A percentile compares a stretch with the other conserved stretches of the same genome.
phyloP scores from a whole-genome alignment of 805 yeast genomes.

The Barnettozyma californica region DNA sequence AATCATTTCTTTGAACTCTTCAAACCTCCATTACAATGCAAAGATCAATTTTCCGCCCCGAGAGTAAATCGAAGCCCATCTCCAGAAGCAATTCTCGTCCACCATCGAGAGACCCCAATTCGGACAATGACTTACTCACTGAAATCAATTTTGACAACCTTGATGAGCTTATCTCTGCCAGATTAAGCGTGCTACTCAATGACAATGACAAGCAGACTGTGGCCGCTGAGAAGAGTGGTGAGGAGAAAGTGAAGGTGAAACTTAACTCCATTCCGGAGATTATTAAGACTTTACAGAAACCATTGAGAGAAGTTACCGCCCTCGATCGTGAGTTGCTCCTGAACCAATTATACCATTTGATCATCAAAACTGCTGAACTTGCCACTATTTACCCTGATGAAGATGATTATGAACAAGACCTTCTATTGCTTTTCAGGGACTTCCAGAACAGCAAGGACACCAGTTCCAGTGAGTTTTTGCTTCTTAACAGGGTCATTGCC shows the following conservation, averaged over 20 bases:
- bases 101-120: slow-evolving; percentile 12
- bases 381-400: slow-evolving; percentile 12
- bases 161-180: slow-evolving; percentile 21
- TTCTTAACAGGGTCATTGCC: slow-evolving; percentile 16
- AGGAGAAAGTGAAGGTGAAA: slow-evolving; percentile 13
- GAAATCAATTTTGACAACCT: slow-evolving; percentile 23
- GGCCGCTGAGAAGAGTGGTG: slow-evolving; percentile 7
- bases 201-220: slow-evolving; percentile 4
- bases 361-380: slow-evolving; percentile 16
- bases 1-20: not conserved
- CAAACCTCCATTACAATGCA: not conserved
- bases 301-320: slow-evolving; percentile 18
- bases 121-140: slow-evolving; percentile 18
- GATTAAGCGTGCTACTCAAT: slow-evolving; percentile 18
- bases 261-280: slow-evolving; percentile 21
- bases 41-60: slow-evolving; percentile 3
- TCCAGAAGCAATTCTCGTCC: slow-evolving; percentile 11
- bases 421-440: slow-evolving; percentile 14
- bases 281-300: slow-evolving; percentile 16
- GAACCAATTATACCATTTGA: slow-evolving; percentile 22
- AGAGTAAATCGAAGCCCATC: not conserved
- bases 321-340: slow-evolving; percentile 23
- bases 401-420: slow-evolving; percentile 15
- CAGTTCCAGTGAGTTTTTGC: slow-evolving; percentile 11
- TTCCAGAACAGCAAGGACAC: slow-evolving; percentile 16